Conservation (phyloP, 2,329 filamentous ascomycete species). For the Epichloe elymi region DNA sequence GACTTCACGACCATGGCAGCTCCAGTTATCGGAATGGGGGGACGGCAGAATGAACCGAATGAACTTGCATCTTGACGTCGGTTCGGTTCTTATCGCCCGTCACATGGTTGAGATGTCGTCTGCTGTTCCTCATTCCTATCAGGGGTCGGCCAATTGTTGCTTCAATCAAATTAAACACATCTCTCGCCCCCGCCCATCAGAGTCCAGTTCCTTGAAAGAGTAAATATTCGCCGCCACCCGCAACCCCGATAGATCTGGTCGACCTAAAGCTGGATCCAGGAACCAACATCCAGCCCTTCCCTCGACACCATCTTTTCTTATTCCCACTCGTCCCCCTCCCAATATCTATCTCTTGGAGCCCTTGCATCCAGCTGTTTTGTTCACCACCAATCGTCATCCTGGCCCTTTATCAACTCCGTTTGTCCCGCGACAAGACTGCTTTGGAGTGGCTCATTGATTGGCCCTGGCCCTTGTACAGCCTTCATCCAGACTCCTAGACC, state of each 20-base stretch:
- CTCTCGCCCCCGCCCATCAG: constrained; percentile 7
- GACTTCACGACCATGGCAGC: neutral
- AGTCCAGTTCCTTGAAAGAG: constrained; percentile 4
- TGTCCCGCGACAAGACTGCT: neutral
- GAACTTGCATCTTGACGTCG: constrained; percentile 4
- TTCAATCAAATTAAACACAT: constrained; percentile 9
- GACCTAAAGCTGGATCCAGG: constrained; percentile 6
- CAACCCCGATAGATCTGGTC: constrained; percentile 5
- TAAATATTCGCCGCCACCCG: constrained; percentile 6
- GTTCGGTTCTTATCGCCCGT: constrained; percentile 5
- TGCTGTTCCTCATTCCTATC: constrained; percentile 2
- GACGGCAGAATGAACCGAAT: neutral
- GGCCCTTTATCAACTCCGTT: neutral
- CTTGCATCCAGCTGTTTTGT: neutral
- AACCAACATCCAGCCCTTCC: neutral
- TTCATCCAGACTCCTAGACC: neutral
- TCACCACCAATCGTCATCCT: neutral
- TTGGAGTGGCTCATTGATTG: neutral
- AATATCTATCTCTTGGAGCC: neutral
- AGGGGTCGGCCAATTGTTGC: constrained; percentile 4
- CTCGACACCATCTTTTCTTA: neutral
- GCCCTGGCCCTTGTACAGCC: neutral
- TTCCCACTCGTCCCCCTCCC: neutral
- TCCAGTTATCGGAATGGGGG: constrained; percentile 4
- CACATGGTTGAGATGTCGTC: constrained; percentile 5